Evolutionary conservation across 2,329 filamentous ascomycete species (phyloP).

Genomic region (Clarireedia sp.): DNA sequence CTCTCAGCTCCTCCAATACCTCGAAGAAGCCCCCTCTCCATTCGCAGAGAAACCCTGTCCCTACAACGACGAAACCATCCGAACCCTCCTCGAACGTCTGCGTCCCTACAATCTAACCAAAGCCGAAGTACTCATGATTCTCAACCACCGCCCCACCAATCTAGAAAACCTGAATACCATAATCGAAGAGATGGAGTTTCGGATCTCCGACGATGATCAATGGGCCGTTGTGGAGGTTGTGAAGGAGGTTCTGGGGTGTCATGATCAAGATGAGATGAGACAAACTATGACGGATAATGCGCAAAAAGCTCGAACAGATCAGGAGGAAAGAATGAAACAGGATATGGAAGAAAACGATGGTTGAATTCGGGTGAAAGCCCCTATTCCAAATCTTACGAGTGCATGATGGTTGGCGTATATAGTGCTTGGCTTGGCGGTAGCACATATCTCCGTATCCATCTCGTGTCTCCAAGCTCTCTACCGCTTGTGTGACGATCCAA

Average conservation of each 20-base stretch:
- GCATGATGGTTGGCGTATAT: no score
- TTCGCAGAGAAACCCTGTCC: constrained; percentile 33
- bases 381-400: no score
- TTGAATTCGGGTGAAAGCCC: no score
- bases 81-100: constrained; percentile 46
- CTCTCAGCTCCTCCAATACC: constrained; percentile 52
- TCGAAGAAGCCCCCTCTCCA: constrained; percentile 47
- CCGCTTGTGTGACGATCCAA: no score
- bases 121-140: constrained; percentile 59
- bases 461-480: no score
- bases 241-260: constrained; percentile 45
- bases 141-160: constrained; percentile 55
- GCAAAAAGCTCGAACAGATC: not conserved
- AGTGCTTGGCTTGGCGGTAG: no score
- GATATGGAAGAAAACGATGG: not conserved
- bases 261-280: constrained; percentile 24
- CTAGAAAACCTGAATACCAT: constrained; percentile 52
- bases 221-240: constrained; percentile 49
- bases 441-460: no score
- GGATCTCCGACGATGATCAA: constrained; percentile 49
- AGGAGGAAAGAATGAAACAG: constrained; percentile 1
- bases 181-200: constrained; percentile 55
- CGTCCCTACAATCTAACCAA: constrained; percentile 55
- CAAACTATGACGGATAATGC: constrained; percentile 20
- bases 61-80: constrained; percentile 46